Base-by-base conservation (phyloP, 148 eudicot species). In the Tetragonia tetragonoides region DNA sequence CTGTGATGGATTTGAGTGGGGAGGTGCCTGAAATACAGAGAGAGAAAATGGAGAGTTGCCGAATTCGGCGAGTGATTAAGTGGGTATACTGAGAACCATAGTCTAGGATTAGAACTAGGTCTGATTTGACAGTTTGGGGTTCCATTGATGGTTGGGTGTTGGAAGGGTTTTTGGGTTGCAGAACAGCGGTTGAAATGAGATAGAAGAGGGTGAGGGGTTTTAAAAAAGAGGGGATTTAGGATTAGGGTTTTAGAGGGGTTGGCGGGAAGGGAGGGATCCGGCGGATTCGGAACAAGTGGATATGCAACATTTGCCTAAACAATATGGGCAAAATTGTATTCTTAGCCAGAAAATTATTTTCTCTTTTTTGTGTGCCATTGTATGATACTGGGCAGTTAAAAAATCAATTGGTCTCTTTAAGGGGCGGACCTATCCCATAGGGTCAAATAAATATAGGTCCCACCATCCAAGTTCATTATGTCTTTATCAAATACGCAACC, bases 31-130 rank as follows among this genome's bases (percentile, higher is more conserved):
- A 91, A 75, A 95, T 89, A 81, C 97, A 91, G 87, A 91, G 93
- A 18, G 99, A 93, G 81, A 93, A 93, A 53, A 90, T 85, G 34
- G 91, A 90, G 16, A 91, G 86, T 57, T 88, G 80, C 0, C 99
- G 88, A 75, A 95, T 91, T 74, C 99, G 83, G 10, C 99, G 90
- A 20, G 99, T 95, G 69, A 95, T 95, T 72, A 95, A 84, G 77
- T 95, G 97, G 65, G 99, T 95, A 84, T 95, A 95, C 77, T 95
- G 99, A 2, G 97, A 95, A 14, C 99, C 99, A 72, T 72, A 93
- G 63, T 95, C 97, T 0, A 95, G 80, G 83, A 93, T 93, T 40
- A 95, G 68, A 3, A 95, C 97, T 11, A 89, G 77, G 85, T 89
- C 92, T 3, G 98, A 83, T 73, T 92, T 86, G 24, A 84, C 86